Evolutionary conservation across 805 yeast genomes (phyloP).

Genomic region (Nakazawaea anatomiae): DNA sequence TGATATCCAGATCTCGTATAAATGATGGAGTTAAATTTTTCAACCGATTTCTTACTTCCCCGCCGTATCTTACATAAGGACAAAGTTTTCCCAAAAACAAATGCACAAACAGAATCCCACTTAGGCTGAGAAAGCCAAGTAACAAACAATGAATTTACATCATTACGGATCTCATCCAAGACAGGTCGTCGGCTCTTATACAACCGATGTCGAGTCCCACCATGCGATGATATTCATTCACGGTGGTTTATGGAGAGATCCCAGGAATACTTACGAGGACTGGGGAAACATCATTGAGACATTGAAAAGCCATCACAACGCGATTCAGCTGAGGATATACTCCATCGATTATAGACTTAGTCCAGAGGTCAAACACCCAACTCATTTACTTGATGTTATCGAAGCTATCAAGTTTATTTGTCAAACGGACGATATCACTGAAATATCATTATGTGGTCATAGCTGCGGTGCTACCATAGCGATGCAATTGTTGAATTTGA

Average conservation of each 20-base stretch:
- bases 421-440: constrained; percentile 14
- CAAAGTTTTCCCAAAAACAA: too few species aligned
- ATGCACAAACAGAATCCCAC: too few species aligned
- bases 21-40: too few species aligned
- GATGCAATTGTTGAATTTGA: constrained; percentile 31
- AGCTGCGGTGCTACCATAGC: constrained; percentile 74
- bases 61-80: too few species aligned
- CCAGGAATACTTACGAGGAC: constrained; percentile 53
- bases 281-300: constrained; percentile 29
- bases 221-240: constrained; percentile 55
- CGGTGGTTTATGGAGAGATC: constrained; percentile 90
- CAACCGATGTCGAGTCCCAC: constrained; percentile 1
- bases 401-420: constrained; percentile 28
- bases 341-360: constrained; percentile 63
- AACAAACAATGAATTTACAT: neutral
- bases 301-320: constrained; percentile 3
- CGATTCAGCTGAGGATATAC: constrained; percentile 17
- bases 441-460: constrained; percentile 53
- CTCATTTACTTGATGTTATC: constrained; percentile 50
- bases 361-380: constrained; percentile 58
- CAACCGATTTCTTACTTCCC: too few species aligned
- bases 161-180: constrained; percentile 5
- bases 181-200: constrained; percentile 10
- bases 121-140: too few species aligned
- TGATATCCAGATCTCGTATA: too few species aligned